Conservation (phyloP, 768 basidiomycete species). For the Termitomyces sp. region DNA sequence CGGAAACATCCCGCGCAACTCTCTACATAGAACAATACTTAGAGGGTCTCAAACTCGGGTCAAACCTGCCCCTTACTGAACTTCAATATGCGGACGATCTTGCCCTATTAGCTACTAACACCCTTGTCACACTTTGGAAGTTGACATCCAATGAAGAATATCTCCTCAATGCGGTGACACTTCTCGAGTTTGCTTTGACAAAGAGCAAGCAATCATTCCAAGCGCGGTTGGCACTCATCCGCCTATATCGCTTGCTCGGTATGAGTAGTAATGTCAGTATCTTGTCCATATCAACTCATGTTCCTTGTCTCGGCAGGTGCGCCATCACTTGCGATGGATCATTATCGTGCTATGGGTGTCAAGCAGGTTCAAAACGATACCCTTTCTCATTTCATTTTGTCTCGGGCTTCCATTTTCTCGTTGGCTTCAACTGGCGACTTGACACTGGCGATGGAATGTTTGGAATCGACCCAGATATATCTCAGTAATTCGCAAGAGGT, state of each 20-base stretch:
- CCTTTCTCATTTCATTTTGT: conserved; percentile 75
- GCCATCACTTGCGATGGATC: conserved; percentile 65
- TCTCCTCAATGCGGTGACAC: conserved; percentile 55
- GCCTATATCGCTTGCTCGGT: conserved; percentile 82
- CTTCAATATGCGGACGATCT: conserved; percentile 88
- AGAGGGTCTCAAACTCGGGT: conserved; percentile 60
- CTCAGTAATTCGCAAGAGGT: conserved; percentile 77
- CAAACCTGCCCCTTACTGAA: conserved; percentile 63
- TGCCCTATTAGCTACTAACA: conserved; percentile 66
- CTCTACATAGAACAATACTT: conserved; percentile 59
- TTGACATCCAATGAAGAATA: conserved; percentile 47
- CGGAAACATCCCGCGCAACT: conserved; percentile 46
- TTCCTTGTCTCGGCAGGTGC: conserved; percentile 45
- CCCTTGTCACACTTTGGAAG: conserved; percentile 59
- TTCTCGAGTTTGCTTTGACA: conserved; percentile 67
- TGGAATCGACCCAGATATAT: conserved; percentile 80
- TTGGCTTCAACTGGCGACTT: conserved; percentile 71
- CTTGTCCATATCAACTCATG: not conserved
- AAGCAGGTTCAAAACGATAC: conserved; percentile 91
- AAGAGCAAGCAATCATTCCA: conserved; percentile 79
- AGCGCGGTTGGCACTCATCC: conserved; percentile 68
- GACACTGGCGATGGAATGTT: conserved; percentile 66
- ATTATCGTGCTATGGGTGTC: conserved; percentile 71
- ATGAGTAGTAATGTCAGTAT: conserved; percentile 10
- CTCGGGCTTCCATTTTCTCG: conserved; percentile 75